Evolutionary conservation across 164 flowering plant genomes (phyloP).

Genomic region (Vitis amurensis): DNA sequence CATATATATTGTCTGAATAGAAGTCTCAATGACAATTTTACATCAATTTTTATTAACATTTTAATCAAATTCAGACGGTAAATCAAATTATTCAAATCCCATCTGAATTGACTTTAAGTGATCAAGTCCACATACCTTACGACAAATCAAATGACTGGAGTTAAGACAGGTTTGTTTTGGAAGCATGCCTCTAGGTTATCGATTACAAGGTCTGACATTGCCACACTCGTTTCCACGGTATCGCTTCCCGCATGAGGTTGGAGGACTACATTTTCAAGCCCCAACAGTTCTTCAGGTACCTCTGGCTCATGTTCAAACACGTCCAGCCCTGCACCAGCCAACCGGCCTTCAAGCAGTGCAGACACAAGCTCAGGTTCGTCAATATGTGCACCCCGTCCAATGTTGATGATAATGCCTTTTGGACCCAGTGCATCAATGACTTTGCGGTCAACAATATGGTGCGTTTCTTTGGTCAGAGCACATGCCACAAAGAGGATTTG

Average conservation of each 20-base stretch:
- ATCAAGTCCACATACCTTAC: too few species aligned
- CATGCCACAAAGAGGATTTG: constrained; percentile 74
- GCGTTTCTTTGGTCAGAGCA: constrained; percentile 69
- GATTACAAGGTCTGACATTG: constrained; percentile 66
- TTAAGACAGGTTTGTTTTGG: constrained; percentile 38
- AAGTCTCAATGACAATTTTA: too few species aligned
- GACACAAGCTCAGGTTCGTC: constrained; percentile 63
- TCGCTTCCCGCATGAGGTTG: constrained; percentile 54
- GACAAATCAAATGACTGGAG: constrained; percentile 46
- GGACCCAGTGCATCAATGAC: constrained; percentile 82
- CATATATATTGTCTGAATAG: too few species aligned
- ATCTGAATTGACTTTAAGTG: too few species aligned
- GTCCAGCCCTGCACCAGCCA: constrained; percentile 70
- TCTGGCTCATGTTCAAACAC: constrained; percentile 62
- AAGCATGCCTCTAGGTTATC: constrained; percentile 61
- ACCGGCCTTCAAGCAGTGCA: constrained; percentile 58
- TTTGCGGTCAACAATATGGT: constrained; percentile 64
- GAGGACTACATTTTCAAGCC: constrained; percentile 57
- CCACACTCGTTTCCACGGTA: constrained; percentile 48
- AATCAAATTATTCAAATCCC: too few species aligned
- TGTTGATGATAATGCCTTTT: constrained; percentile 55
- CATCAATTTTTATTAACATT: too few species aligned
- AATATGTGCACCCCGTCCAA: constrained; percentile 50
- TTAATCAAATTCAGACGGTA: too few species aligned
- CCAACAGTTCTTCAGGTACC: constrained; percentile 44